Percentiles rank a stretch among this genome's conserved stretches.
Conservation (phyloP, 2,329 filamentous ascomycete genomes). For the Exophiala sp. region DNA sequence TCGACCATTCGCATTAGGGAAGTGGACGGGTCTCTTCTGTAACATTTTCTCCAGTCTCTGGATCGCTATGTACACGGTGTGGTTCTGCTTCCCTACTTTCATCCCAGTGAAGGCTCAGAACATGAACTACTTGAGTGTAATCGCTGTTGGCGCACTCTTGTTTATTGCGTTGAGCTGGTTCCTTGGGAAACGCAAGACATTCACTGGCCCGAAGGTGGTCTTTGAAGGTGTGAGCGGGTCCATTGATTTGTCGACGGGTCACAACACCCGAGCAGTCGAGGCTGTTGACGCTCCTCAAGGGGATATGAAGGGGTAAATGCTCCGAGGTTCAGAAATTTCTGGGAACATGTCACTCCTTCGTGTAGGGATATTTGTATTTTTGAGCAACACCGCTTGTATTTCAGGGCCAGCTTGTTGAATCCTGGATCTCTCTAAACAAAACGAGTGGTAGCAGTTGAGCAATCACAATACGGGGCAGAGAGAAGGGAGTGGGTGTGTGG, state of each 20-base stretch:
- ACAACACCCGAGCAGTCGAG: too few relatives aligned
- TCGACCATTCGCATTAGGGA: slow-evolving; percentile 18
- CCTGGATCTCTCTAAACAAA: neutral
- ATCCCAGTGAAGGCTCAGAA: slow-evolving; percentile 35
- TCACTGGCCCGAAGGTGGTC: slow-evolving; percentile 89
- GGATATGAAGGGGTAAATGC: neutral
- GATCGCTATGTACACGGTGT: slow-evolving; percentile 32
- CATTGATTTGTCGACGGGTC: too few relatives aligned
- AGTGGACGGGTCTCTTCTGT: slow-evolving; percentile 29
- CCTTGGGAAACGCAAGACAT: slow-evolving; percentile 8
- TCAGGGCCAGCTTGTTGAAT: neutral
- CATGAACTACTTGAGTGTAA: slow-evolving; percentile 38
- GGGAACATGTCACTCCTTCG: neutral
- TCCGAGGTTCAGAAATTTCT: neutral
- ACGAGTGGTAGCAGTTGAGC: neutral
- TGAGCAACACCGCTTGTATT: neutral
- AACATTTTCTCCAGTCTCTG: slow-evolving; percentile 34
- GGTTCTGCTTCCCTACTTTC: slow-evolving; percentile 31
- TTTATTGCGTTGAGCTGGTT: slow-evolving; percentile 14
- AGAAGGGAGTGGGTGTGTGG: neutral
- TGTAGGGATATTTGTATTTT: neutral
- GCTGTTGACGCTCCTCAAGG: slow-evolving; percentile 34
- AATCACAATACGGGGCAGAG: neutral
- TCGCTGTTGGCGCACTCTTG: slow-evolving; percentile 26
- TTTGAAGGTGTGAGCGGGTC: too few relatives aligned